Base-by-base conservation (phyloP, 768 basidiomycete species). In the Amanita exitialis region DNA sequence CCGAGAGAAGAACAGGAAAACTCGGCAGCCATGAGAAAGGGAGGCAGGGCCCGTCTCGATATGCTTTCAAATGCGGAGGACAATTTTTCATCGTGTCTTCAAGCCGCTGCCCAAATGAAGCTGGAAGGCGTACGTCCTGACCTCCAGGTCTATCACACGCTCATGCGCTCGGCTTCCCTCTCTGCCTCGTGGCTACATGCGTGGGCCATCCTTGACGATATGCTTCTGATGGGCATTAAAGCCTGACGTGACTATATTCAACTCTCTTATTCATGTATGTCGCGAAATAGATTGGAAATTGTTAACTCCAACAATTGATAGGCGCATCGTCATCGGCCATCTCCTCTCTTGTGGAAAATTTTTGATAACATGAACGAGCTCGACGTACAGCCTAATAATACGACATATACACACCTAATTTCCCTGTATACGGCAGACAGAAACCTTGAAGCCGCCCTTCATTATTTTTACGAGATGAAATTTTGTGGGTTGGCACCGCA, bases 191-290 rank as follows among this genome's bases (percentile, higher is more conserved):
- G 68, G 60, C 57, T 73, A 25, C 79, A 86, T 53, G 75, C 82
- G 3, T 76, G 75, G 70, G 85, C 83, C 15, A 73, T 85, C 49
- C 64, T 84, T 25, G 81, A 84, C 32, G 85, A 89, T 61, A 87
- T 89, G 83, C 47, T 71, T 30, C 61, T 69, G 15, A 56, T 72
- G 38, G 74, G 73, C 2, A 54, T 89, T 18, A 53, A 63, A 41
- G n/a, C 82, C 78, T 4, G 70, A 77, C 49, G 56, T 66, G 4
- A 65, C 73, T 35, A 72, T 78, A 7, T 82, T 83, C 61, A 77
- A 84, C 41, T 66, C 73, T 38, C 69, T 90, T 21, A 62, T 90
- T 44, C 66, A 76, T 58, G 88, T 86, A 61, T 59, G 57, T 49
- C 47, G 39, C 21, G 52, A 30, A 43, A 39, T 6, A 34, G 7